A percentile compares a stretch with the other conserved stretches of the same genome.
Evolutionary conservation across 305 asterid species (phyloP).

Genomic region (Solanum chacoense): DNA sequence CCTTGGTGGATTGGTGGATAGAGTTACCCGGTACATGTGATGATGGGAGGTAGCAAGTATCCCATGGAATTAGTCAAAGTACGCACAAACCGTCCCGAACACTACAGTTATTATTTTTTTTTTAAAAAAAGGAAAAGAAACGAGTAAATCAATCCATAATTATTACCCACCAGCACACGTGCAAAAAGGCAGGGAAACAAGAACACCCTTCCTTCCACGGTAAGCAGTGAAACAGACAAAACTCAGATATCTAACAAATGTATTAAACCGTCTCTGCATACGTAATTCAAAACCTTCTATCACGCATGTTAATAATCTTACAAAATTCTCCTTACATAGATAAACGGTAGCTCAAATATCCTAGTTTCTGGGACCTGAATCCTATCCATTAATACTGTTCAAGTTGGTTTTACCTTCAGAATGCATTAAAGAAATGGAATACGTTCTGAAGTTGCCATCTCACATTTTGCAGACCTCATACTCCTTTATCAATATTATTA

Average conservation of each 20-base stretch:
- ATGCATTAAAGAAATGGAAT: background rate
- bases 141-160: background rate
- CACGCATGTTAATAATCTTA: background rate
- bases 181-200: background rate
- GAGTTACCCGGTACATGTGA: background rate
- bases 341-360: background rate
- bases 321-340: background rate
- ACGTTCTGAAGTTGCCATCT: background rate
- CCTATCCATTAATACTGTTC: background rate
- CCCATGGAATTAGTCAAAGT: background rate
- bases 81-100: background rate
- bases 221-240: background rate
- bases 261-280: background rate
- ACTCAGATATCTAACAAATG: background rate
- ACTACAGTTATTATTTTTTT: background rate
- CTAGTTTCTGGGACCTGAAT: background rate
- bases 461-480: background rate
- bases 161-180: background rate
- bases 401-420: background rate
- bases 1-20: background rate
- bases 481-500: background rate
- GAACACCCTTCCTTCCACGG: background rate
- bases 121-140: background rate
- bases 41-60: background rate
- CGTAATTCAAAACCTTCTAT: background rate